Evolutionary conservation across 2,329 filamentous ascomycete genomes (phyloP).

Genomic region (Emergomyces orientalis): DNA sequence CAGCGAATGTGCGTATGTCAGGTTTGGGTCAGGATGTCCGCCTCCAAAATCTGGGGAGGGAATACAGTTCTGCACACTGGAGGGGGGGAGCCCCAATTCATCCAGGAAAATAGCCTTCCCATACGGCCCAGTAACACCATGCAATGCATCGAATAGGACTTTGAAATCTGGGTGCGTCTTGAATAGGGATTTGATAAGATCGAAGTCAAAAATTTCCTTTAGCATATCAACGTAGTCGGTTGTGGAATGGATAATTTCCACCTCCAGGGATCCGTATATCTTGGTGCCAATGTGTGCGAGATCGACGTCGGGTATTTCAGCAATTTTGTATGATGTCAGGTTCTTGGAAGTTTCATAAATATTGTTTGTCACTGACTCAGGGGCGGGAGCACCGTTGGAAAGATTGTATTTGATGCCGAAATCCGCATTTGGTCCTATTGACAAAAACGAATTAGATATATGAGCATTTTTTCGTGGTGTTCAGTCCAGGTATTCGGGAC

Average conservation of each 20-base stretch:
- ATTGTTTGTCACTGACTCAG: slow-evolving; percentile 95
- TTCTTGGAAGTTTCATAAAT: slow-evolving; percentile 89
- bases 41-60: slow-evolving; percentile 93
- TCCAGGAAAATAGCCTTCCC: slow-evolving; percentile 90
- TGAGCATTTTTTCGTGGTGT: neutral
- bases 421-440: slow-evolving; percentile 74
- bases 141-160: slow-evolving; percentile 88
- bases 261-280: slow-evolving; percentile 77
- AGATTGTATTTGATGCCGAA: slow-evolving; percentile 99
- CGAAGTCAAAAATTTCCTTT: slow-evolving; percentile 98
- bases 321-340: slow-evolving; percentile 84
- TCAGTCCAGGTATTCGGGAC: too few species aligned
- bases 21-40: slow-evolving; percentile 94
- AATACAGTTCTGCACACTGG: slow-evolving; percentile 80
- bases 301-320: slow-evolving; percentile 78
- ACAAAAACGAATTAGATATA: neutral
- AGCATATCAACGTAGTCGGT: slow-evolving; percentile 89
- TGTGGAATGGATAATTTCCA: slow-evolving; percentile 90
- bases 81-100: slow-evolving; percentile 71
- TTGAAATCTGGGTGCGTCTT: slow-evolving; percentile 82
- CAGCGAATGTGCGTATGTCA: slow-evolving; percentile 90
- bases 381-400: slow-evolving; percentile 87
- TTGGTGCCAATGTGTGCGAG: slow-evolving; percentile 71
- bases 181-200: slow-evolving; percentile 91
- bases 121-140: slow-evolving; percentile 92